phyloP scores from a whole-genome alignment of 129 eudicot species.

The Gnaphalium uliginosum region DNA sequence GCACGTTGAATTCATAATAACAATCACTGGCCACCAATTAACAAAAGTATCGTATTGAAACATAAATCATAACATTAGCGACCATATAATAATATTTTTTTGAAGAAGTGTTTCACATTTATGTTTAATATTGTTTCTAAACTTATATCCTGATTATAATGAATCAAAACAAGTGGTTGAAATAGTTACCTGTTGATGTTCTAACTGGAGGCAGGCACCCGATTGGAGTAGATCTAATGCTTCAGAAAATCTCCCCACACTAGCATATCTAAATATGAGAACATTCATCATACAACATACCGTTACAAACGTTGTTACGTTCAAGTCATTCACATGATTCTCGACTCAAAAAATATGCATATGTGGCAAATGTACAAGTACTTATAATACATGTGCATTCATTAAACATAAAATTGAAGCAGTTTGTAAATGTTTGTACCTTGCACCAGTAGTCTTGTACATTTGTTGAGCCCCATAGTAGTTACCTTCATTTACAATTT shows the following conservation, averaged over 20 bases:
- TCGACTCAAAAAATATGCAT: no score
- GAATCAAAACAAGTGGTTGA: background rate
- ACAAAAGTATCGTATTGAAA: no score
- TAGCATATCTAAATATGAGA: slow-evolving; percentile 49
- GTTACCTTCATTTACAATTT: slow-evolving; percentile 65
- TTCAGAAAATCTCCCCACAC: slow-evolving; percentile 61
- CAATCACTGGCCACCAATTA: no score
- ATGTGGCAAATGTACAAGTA: no score
- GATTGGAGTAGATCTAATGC: slow-evolving; percentile 76
- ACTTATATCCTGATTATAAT: background rate
- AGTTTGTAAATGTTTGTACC: slow-evolving; percentile 35
- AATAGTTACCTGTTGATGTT: slow-evolving; percentile 56
- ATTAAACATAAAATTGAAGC: no score
- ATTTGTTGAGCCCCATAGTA: slow-evolving; percentile 95
- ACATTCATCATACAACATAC: slow-evolving; percentile 1
- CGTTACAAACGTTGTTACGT: background rate
- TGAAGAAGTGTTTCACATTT: no score
- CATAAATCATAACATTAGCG: no score
- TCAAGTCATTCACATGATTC: background rate
- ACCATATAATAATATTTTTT: no score
- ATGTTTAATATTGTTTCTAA: background rate
- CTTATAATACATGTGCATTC: no score
- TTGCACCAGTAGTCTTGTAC: slow-evolving; percentile 77
- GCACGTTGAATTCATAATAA: no score
- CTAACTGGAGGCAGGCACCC: slow-evolving; percentile 86